phyloP scores from a whole-genome alignment of 75 land plant species.

The Chamaecyparis obtusa region DNA sequence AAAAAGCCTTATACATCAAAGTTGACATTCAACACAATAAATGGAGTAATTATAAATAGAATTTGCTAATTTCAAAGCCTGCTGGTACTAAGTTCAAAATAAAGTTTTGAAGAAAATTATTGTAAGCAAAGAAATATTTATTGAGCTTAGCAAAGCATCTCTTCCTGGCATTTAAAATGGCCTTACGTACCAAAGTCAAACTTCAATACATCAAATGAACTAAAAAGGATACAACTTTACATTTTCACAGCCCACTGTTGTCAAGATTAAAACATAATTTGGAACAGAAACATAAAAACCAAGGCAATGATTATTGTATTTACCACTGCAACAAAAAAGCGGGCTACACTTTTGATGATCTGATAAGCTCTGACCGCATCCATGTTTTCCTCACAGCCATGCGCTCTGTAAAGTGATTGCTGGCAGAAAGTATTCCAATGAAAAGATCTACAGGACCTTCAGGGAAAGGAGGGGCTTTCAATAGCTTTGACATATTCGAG shows the following conservation, averaged over 20 bases:
- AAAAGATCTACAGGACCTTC: slow-evolving; percentile 37
- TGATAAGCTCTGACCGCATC: slow-evolving; percentile 59
- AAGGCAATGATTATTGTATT: not conserved
- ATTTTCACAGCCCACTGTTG: not conserved
- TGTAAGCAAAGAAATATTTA: not conserved
- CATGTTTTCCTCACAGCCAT: slow-evolving; percentile 80
- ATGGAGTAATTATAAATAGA: not conserved
- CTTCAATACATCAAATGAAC: not conserved
- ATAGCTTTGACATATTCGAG: slow-evolving; percentile 41
- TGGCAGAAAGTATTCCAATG: slow-evolving; percentile 63
- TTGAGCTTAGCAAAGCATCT: slow-evolving; percentile 11
- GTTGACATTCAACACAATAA: not conserved
- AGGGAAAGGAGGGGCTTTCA: slow-evolving; percentile 46
- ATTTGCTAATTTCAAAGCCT: not conserved
- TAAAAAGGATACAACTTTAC: not conserved
- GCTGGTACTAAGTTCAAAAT: not conserved
- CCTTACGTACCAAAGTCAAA: not conserved
- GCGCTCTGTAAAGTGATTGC: slow-evolving; percentile 71
- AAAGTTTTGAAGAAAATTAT: not conserved
- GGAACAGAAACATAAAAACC: not conserved
- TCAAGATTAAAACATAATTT: not conserved
- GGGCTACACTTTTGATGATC: slow-evolving; percentile 53
- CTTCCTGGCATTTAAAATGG: not conserved
- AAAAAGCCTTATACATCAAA: not conserved
- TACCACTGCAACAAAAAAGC: slow-evolving; percentile 79